Percentiles rank a stretch among this genome's conserved stretches.
Conservation (phyloP, 2,329 filamentous ascomycete genomes). For the Calonectria pseudoreteaudii region DNA sequence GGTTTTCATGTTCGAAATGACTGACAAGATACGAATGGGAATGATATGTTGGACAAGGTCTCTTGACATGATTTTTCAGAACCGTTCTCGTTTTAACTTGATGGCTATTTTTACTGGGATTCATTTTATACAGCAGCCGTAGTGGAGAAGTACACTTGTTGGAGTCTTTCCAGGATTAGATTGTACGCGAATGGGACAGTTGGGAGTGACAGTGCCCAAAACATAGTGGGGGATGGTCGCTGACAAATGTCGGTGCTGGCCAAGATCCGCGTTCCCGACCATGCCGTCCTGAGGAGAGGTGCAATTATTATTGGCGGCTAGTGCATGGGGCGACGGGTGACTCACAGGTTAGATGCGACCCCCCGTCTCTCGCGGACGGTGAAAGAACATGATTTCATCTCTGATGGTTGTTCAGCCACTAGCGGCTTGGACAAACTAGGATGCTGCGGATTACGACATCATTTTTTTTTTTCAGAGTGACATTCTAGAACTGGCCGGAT, state of each 20-base stretch:
- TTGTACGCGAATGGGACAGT: background rate
- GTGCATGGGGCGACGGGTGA: slow-evolving; percentile 7
- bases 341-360: slow-evolving; percentile 25
- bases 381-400: slow-evolving; percentile 13
- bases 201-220: background rate
- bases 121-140: background rate
- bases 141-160: background rate
- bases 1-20: background rate
- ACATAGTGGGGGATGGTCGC: slow-evolving; percentile 21
- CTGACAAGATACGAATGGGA: background rate
- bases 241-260: slow-evolving; percentile 42
- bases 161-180: background rate
- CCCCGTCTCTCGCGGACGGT: background rate
- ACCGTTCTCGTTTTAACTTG: background rate
- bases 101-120: background rate
- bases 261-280: slow-evolving; percentile 32
- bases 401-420: slow-evolving; percentile 12
- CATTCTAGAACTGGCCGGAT: slow-evolving; percentile 6
- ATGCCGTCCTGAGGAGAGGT: slow-evolving; percentile 4
- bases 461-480: background rate
- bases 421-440: background rate
- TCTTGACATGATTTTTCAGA: background rate
- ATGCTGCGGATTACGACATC: slow-evolving; percentile 18
- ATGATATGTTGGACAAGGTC: background rate
- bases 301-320: slow-evolving; percentile 9